These are phyloP conservation scores for Aleurites moluccanus DNA, from an alignment of 441 rosid species.

Conservation along the genomic window DNA sequence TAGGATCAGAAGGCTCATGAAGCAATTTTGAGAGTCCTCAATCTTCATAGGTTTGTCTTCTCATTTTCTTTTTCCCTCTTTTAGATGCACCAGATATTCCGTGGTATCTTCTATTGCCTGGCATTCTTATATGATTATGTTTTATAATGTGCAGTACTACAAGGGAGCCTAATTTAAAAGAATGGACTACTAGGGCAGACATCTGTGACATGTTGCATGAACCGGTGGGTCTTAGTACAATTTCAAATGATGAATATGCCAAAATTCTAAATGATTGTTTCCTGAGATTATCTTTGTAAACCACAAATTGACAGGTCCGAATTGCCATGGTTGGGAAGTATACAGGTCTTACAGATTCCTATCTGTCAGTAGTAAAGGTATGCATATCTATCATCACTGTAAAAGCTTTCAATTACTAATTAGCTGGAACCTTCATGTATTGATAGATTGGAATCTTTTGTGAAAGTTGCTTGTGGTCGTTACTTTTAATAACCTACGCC, in stretches of 20 bases:
- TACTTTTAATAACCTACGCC: neutral
- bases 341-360: constrained; percentile 72
- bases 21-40: constrained; percentile 64
- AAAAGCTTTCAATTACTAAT: neutral
- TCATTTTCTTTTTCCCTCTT: constrained; percentile 14
- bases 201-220: constrained; percentile 66
- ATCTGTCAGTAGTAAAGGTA: constrained; percentile 81
- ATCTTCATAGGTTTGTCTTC: constrained; percentile 56
- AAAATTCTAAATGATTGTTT: constrained; percentile 15
- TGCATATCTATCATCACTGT: neutral
- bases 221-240: constrained; percentile 48
- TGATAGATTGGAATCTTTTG: constrained; percentile 5
- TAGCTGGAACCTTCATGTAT: constrained; percentile 4
- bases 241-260: constrained; percentile 9
- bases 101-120: neutral
- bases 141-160: constrained; percentile 46
- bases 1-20: constrained; percentile 90
- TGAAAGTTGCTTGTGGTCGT: neutral
- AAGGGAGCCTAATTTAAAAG: constrained; percentile 50
- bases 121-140: constrained; percentile 23
- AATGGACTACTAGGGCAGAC: constrained; percentile 78
- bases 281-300: constrained; percentile 26
- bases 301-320: constrained; percentile 49
- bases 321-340: constrained; percentile 87
- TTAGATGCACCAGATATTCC: neutral